Evolutionary conservation across 2,329 filamentous ascomycete genomes (phyloP).

Genomic region (Hypoxylon sp.): DNA sequence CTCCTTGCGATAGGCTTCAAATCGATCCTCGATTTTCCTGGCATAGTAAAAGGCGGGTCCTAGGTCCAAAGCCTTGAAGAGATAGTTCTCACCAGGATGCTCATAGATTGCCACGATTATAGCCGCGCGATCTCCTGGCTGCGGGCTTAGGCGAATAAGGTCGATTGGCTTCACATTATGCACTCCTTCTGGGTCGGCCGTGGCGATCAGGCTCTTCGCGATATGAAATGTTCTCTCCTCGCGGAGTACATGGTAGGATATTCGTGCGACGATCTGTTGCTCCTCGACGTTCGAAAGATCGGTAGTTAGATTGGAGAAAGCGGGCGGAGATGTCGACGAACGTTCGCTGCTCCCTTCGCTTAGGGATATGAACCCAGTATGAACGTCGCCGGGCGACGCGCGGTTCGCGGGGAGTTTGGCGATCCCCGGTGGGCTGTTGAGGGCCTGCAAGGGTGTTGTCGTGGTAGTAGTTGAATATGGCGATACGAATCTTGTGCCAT

Average conservation of each 20-base stretch:
- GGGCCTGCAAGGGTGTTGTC: conserved; percentile 62
- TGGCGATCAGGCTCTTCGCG: conserved; percentile 77
- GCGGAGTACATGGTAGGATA: conserved; percentile 85
- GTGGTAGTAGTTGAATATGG: conserved; percentile 64
- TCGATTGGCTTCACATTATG: conserved; percentile 88
- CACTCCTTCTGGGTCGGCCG: conserved; percentile 78
- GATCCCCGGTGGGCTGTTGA: conserved; percentile 61
- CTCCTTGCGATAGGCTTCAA: conserved; percentile 61
- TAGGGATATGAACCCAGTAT: conserved; percentile 55
- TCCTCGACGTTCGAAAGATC: conserved; percentile 72
- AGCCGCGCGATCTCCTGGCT: conserved; percentile 77
- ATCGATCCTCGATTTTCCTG: conserved; percentile 66
- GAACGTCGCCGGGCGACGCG: conserved; percentile 61
- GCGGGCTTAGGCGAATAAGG: conserved; percentile 77
- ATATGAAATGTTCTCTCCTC: conserved; percentile 92
- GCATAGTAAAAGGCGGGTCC: conserved; percentile 80
- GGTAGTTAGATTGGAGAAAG: conserved; percentile 56
- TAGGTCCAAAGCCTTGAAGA: conserved; percentile 79
- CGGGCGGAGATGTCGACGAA: conserved; percentile 56
- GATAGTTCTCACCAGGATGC: conserved; percentile 79
- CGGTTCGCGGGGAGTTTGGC: conserved; percentile 61
- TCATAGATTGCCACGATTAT: conserved; percentile 87
- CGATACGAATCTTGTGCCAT: conserved; percentile 72
- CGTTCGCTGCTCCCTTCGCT: conserved; percentile 60
- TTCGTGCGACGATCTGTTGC: conserved; percentile 78